Conservation (phyloP, 1,284 basidiomycete species). For the Sanghuangporus sanghuang region DNA sequence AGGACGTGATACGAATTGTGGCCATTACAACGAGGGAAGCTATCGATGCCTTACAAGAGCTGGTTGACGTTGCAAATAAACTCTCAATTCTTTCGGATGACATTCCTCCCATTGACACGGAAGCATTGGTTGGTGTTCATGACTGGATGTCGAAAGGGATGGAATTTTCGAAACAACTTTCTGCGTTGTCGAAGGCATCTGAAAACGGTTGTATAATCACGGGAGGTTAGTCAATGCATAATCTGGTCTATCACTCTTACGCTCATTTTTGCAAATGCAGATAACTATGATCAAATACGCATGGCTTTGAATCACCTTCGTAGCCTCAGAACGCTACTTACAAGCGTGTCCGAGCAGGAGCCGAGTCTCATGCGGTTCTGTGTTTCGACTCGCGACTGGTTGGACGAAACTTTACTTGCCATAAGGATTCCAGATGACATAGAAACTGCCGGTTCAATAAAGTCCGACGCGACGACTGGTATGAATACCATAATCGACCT, state of each 20-base stretch:
- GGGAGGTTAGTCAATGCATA: background rate
- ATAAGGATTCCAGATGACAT: background rate
- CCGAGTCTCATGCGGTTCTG: slow-evolving; percentile 5
- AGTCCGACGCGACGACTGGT: background rate
- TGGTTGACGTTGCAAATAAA: background rate
- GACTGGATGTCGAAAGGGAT: background rate
- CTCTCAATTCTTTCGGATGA: background rate
- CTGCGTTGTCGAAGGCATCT: background rate
- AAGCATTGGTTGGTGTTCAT: background rate
- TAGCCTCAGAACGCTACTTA: background rate
- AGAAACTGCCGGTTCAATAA: background rate
- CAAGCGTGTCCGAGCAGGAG: background rate
- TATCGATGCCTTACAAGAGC: background rate
- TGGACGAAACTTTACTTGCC: background rate
- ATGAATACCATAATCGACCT: background rate
- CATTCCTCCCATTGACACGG: background rate
- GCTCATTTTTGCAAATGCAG: background rate
- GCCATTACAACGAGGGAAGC: background rate
- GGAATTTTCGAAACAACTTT: background rate
- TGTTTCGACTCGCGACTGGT: background rate
- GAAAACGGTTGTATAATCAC: background rate
- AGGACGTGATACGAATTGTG: background rate
- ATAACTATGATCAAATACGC: background rate
- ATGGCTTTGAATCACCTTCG: background rate
- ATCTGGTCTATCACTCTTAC: no score